Evolutionary conservation across 768 basidiomycete genomes (phyloP).

Genomic region (Suillus decipiens): DNA sequence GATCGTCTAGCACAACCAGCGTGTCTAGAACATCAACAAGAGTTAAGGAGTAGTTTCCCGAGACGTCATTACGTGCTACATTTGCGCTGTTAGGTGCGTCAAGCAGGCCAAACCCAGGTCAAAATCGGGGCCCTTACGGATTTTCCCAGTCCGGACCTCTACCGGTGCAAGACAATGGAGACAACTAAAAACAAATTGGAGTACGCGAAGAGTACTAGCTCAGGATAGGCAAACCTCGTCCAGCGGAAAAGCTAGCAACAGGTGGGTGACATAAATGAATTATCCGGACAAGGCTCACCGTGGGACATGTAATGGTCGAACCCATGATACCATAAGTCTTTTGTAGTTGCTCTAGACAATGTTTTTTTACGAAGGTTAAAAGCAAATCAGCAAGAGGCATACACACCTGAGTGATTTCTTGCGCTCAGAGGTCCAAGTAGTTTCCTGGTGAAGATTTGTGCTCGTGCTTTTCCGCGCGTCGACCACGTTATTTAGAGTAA

Average conservation of each 20-base stretch:
- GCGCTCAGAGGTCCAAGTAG: slow-evolving; percentile 57
- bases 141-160: slow-evolving; percentile 86
- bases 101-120: slow-evolving; percentile 12
- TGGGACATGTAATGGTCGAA: slow-evolving; percentile 86
- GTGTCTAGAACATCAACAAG: slow-evolving; percentile 85
- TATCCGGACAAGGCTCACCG: slow-evolving; percentile 45
- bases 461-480: slow-evolving; percentile 13
- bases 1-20: slow-evolving; percentile 84
- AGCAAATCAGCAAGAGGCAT: slow-evolving; percentile 20
- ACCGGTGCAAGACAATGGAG: slow-evolving; percentile 83
- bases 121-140: slow-evolving; percentile 52
- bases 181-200: slow-evolving; percentile 51
- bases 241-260: slow-evolving; percentile 70
- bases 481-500: slow-evolving; percentile 35
- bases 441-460: slow-evolving; percentile 20
- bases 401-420: slow-evolving; percentile 58
- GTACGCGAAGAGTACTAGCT: not conserved
- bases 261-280: slow-evolving; percentile 17
- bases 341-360: slow-evolving; percentile 59
- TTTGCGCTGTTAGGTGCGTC: slow-evolving; percentile 51
- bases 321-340: slow-evolving; percentile 88
- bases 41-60: slow-evolving; percentile 89
- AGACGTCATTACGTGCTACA: slow-evolving; percentile 85
- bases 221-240: slow-evolving; percentile 61
- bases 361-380: slow-evolving; percentile 9